A percentile compares a stretch with the other conserved stretches of the same genome.
phyloP scores from a whole-genome alignment of 495 filamentous ascomycete species.

The Penicillium taxi region DNA sequence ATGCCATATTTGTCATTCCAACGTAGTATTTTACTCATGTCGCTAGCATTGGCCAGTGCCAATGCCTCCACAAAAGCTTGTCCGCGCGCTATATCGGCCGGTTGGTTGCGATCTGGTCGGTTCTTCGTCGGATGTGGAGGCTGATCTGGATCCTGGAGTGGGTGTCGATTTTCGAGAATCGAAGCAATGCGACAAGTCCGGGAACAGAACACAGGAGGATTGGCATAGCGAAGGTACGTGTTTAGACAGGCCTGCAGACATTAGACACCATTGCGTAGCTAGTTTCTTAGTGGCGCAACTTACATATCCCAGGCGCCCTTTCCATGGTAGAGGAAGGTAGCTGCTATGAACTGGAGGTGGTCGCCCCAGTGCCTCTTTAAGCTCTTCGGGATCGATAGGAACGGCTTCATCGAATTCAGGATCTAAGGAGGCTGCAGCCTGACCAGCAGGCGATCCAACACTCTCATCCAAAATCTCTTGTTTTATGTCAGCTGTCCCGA shows the following conservation, averaged over 20 bases:
- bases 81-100: slow-evolving; percentile 54
- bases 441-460: slow-evolving; percentile 7
- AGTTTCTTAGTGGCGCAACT: slow-evolving; percentile 18
- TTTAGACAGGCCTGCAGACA: slow-evolving; percentile 68
- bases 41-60: slow-evolving; percentile 72
- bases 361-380: slow-evolving; percentile 46
- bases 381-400: slow-evolving; percentile 34
- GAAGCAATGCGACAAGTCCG: slow-evolving; percentile 87
- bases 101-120: slow-evolving; percentile 62
- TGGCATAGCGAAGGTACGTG: slow-evolving; percentile 82
- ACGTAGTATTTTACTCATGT: slow-evolving; percentile 74
- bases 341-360: slow-evolving; percentile 76
- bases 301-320: slow-evolving; percentile 85
- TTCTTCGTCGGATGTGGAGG: slow-evolving; percentile 78
- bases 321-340: slow-evolving; percentile 87
- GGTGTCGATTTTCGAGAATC: slow-evolving; percentile 81
- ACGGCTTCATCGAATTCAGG: slow-evolving; percentile 44
- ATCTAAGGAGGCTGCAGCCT: slow-evolving; percentile 25
- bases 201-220: slow-evolving; percentile 82
- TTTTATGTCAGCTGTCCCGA: slow-evolving; percentile 5
- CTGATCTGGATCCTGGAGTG: slow-evolving; percentile 62
- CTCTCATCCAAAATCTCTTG: slow-evolving; percentile 19
- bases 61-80: slow-evolving; percentile 67
- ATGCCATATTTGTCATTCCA: slow-evolving; percentile 95
- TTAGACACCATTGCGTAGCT: not conserved